Evolutionary conservation across 208 protist species (phyloP).

Genomic region (Trypanosoma theileri): DNA sequence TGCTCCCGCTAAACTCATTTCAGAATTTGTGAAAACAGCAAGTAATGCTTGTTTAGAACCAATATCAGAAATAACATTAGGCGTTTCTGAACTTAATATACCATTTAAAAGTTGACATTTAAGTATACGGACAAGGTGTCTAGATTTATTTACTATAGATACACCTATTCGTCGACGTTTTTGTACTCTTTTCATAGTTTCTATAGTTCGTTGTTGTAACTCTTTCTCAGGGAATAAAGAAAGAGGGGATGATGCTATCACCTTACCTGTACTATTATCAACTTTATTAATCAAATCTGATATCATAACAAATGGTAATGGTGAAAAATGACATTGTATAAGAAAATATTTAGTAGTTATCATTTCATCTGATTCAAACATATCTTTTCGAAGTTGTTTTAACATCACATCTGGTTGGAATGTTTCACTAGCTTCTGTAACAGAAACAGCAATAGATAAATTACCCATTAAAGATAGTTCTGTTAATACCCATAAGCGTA

Average conservation of each 20-base stretch:
- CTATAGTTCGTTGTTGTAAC: conserved; percentile 8
- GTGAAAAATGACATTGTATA: conserved; percentile 9
- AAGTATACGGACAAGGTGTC: conserved; percentile 11
- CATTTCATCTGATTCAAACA: conserved; percentile 12
- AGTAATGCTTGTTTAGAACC: conserved; percentile 58
- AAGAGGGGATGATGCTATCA: background rate
- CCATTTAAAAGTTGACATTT: conserved; percentile 47
- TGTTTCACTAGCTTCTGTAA: conserved; percentile 2
- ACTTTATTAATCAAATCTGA: background rate
- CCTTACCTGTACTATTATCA: background rate
- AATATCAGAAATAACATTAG: conserved; percentile 38
- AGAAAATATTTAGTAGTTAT: conserved; percentile 8
- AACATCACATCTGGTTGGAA: conserved; percentile 7
- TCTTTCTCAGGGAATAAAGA: conserved; percentile 11
- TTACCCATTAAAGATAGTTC: conserved; percentile 52
- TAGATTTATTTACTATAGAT: conserved; percentile 22
- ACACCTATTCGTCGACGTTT: conserved; percentile 11
- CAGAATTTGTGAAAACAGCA: conserved; percentile 60
- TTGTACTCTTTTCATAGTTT: conserved; percentile 11
- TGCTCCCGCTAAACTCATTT: conserved; percentile 67
- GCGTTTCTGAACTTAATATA: conserved; percentile 44
- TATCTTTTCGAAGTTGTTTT: background rate
- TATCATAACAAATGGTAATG: conserved; percentile 12
- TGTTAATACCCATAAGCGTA: conserved; percentile 69
- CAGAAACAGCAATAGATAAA: conserved; percentile 20